Conservation (phyloP, 176 grass and related monocot genomes). For the Triticum aestivum region DNA sequence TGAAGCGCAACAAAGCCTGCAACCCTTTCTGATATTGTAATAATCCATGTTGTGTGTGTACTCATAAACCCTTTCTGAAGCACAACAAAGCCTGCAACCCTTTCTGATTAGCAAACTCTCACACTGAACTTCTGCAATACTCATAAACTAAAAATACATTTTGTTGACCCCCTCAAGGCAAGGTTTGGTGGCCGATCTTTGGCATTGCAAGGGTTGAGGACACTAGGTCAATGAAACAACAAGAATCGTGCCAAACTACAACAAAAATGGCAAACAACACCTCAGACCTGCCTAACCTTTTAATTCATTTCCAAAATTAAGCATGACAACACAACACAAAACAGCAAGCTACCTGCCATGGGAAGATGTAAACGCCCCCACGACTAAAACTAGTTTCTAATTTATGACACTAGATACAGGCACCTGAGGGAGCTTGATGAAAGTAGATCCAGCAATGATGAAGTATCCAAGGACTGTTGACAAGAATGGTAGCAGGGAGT, state of each 20-base stretch:
- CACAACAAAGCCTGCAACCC: not conserved
- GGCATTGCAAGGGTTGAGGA: not conserved
- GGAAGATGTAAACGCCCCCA: not conserved
- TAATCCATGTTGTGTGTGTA: not conserved
- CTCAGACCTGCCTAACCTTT: not conserved
- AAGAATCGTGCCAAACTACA: not conserved
- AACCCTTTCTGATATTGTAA: conserved; percentile 1
- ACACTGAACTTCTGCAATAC: not conserved
- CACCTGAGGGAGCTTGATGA: conserved; percentile 88
- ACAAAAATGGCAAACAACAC: not conserved
- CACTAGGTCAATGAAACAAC: not conserved
- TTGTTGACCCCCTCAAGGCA: not conserved
- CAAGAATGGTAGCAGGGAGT: conserved; percentile 63
- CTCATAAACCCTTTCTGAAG: not conserved
- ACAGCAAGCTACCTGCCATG: not conserved
- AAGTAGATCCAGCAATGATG: conserved; percentile 67
- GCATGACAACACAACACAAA: not conserved
- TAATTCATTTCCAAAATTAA: conserved; percentile 19
- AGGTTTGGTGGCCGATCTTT: not conserved
- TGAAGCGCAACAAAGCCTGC: not conserved
- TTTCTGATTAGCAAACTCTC: not conserved
- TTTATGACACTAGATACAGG: conserved; percentile 7
- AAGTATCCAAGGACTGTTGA: conserved; percentile 79
- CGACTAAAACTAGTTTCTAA: not conserved
- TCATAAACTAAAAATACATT: not conserved